Percentiles rank a stretch among this genome's conserved stretches.
Conservation (phyloP, 805 yeast species). For the Ogataea saltuana region DNA sequence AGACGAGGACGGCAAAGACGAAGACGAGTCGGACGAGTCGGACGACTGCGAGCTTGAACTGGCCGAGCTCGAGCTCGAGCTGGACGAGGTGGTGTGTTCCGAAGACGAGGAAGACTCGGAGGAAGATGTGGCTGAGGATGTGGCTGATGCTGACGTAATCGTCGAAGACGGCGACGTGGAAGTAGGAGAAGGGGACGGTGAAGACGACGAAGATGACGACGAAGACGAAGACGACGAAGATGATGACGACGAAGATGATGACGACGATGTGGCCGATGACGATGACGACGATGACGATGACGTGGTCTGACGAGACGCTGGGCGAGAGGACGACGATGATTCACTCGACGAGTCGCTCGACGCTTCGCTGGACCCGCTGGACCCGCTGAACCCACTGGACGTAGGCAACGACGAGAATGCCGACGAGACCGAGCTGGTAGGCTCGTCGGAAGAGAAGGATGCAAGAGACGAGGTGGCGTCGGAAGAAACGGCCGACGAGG, state of each 20-base stretch:
- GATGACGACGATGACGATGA: slow-evolving; percentile 12
- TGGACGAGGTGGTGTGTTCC: slow-evolving; percentile 6
- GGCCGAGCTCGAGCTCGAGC: slow-evolving; percentile 9
- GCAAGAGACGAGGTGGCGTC: not conserved
- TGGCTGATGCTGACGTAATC: not conserved
- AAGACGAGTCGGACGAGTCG: slow-evolving; percentile 5
- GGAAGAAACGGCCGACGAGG: slow-evolving; percentile 9
- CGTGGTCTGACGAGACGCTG: slow-evolving; percentile 2
- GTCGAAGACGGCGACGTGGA: slow-evolving; percentile 16
- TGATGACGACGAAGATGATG: slow-evolving; percentile 10
- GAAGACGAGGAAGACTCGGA: slow-evolving; percentile 7
- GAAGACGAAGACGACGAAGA: slow-evolving; percentile 10
- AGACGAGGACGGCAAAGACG: slow-evolving; percentile 7
- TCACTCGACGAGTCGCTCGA: not conserved
- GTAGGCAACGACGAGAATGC: too few relatives aligned
- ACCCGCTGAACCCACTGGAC: too few relatives aligned
- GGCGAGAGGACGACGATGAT: not conserved
- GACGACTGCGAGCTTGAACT: slow-evolving; percentile 7
- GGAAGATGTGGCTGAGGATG: slow-evolving; percentile 1
- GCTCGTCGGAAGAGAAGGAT: not conserved
- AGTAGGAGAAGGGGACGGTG: slow-evolving; percentile 10
- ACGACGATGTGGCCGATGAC: slow-evolving; percentile 10
- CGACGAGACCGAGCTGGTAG: not conserved
- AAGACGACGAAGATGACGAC: slow-evolving; percentile 12
- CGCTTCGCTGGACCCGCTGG: not conserved